Percentiles rank a stretch among this genome's conserved stretches.
Conservation (phyloP, 78 protist genomes). For the Anaeramoeba flamelloides region DNA sequence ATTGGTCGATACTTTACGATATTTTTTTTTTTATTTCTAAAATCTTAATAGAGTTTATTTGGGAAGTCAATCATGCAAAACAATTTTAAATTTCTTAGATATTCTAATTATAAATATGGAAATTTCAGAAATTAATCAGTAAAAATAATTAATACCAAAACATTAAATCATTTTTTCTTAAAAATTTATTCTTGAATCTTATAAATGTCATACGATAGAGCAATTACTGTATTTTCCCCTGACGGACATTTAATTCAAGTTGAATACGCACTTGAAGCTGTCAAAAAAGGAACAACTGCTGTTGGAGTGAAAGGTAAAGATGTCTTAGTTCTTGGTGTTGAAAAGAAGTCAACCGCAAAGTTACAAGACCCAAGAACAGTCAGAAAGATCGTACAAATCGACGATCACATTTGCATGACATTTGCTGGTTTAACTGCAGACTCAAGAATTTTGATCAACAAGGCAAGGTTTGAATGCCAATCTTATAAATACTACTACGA, state of each 20-base stretch:
- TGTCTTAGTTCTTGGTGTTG: constrained; percentile 49
- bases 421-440: constrained; percentile 95
- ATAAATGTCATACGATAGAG: constrained; percentile 99
- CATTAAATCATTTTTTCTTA: too few relatives aligned
- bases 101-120: too few relatives aligned
- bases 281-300: constrained; percentile 89
- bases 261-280: constrained; percentile 98
- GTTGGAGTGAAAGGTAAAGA: constrained; percentile 82
- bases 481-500: constrained; percentile 77
- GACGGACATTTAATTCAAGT: constrained; percentile 92
- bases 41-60: too few relatives aligned
- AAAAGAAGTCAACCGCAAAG: constrained; percentile 29
- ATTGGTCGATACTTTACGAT: too few relatives aligned
- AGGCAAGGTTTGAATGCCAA: constrained; percentile 88
- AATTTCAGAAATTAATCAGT: too few relatives aligned
- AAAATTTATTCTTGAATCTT: too few relatives aligned
- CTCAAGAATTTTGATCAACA: constrained; percentile 76
- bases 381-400: constrained; percentile 78
- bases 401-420: constrained; percentile 77
- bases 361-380: constrained; percentile 87
- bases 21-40: too few relatives aligned
- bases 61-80: too few relatives aligned
- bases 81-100: too few relatives aligned
- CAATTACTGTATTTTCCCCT: constrained; percentile 98
- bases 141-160: too few relatives aligned